Evolutionary conservation across 208 protist species (phyloP), one percentile per base, ranked within the genome.

Genomic region (Acanthamoeba healyi): DNA sequence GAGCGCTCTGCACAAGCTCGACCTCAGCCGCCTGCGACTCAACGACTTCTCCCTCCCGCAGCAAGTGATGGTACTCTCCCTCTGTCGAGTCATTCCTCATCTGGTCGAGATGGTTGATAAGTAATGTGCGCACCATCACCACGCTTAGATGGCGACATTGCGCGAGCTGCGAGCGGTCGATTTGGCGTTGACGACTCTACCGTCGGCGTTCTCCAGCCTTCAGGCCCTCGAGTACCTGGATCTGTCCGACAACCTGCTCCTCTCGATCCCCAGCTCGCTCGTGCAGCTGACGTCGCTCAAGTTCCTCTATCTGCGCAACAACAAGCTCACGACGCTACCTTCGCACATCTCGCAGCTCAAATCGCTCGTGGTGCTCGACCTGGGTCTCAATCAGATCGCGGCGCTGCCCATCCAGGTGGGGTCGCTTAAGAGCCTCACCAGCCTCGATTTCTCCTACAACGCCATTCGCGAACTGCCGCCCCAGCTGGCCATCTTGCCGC

Each of bases 191-290:
- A 79, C 70, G 12, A 79, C 70, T 19, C 70, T 79, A 24, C 70
- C 70, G 36, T 79, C 70, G 70, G 29, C 32, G 17, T 79, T 79
- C 40, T 79, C 70, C 70, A 79, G 6, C 2, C 38, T 79, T 32
- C 70, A 79, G 70, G 70, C 70, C 22, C 70, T 79, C 34, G 70
- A 79, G 40, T 79, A 79, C 46, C 49, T 88, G 51, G 79, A 88
- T 24, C 46, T 88, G 19, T 88, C 79, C 19, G 32, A 88, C 29
- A 88, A 88, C 79, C 79, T 54, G 79, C 42, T 88, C 22, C 42
- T 42, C 19, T 36, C 79, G 46, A 24, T 88, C 17, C 79, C 79
- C 32, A 29, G 44, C n/a, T 32, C 79, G 29, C 42, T 88, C 32
- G 12, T 54, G 22, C 79, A 88, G 40, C 51, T 88, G 79, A 26